These are phyloP conservation scores for Raffaelea deltoideospora DNA, from an alignment of 2,329 filamentous ascomycete genomes.

Conservation along the genomic window DNA sequence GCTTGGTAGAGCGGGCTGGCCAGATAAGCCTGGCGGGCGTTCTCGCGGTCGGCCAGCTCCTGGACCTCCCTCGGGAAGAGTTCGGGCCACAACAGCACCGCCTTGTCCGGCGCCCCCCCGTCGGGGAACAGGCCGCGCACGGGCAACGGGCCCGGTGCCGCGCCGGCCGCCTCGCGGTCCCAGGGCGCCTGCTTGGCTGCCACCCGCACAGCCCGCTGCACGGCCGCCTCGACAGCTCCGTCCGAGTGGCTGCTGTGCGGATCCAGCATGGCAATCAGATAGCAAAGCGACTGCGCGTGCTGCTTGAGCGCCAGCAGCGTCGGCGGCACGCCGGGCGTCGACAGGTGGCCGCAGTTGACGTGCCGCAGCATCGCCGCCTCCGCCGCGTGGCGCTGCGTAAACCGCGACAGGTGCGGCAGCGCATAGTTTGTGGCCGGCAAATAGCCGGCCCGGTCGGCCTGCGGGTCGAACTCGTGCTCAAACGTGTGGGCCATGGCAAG, in stretches of 20 bases:
- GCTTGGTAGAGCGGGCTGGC: too few species aligned
- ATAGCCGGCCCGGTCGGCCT: constrained; percentile 8
- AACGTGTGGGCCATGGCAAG: constrained; percentile 9
- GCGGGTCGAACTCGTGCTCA: constrained; percentile 8
- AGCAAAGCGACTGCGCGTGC: constrained; percentile 40
- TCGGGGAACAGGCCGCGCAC: not conserved
- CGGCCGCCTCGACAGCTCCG: constrained; percentile 3
- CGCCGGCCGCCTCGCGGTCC: not conserved
- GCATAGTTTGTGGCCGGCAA: constrained; percentile 24
- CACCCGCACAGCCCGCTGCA: not conserved
- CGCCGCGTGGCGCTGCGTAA: constrained; percentile 18
- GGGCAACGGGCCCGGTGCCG: not conserved
- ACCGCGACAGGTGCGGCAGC: constrained; percentile 24
- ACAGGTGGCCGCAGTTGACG: constrained; percentile 43
- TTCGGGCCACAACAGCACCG: too few species aligned
- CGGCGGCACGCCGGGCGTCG: constrained; percentile 32
- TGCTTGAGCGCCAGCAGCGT: constrained; percentile 43
- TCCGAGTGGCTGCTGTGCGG: constrained; percentile 14
- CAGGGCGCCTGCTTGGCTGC: not conserved
- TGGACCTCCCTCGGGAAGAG: not conserved
- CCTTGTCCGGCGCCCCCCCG: not conserved
- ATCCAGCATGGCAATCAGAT: constrained; percentile 33
- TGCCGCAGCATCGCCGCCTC: constrained; percentile 23
- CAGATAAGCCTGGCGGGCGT: too few species aligned
- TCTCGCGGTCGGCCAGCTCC: not conserved